Percentiles rank a stretch among this genome's conserved stretches.
phyloP scores from a whole-genome alignment of 2,329 filamentous ascomycete species.

The Plectosphaerella cucumerina region DNA sequence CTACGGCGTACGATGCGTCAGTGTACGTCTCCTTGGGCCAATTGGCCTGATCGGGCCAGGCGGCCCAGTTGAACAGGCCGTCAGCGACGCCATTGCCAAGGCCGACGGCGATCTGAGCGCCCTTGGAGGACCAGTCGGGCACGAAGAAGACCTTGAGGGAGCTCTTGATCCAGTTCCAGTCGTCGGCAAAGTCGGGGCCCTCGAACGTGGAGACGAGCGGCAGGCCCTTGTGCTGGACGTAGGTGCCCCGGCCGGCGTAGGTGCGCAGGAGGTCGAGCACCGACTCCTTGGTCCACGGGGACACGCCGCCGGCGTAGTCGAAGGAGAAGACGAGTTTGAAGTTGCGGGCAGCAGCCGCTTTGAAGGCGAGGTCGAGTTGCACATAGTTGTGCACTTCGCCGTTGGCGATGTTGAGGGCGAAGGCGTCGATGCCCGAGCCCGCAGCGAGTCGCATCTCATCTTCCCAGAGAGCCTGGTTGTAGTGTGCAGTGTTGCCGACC shows the following conservation, averaged over 20 bases:
- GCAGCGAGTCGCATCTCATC: constrained; percentile 42
- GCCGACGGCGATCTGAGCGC: constrained; percentile 17
- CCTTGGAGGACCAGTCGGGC: constrained; percentile 38
- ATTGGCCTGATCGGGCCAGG: constrained; percentile 26
- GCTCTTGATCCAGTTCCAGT: constrained; percentile 39
- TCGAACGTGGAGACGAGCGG: constrained; percentile 39
- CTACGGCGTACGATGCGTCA: constrained; percentile 14
- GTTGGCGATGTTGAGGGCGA: constrained; percentile 16
- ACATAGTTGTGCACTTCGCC: constrained; percentile 6
- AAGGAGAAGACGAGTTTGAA: constrained; percentile 27
- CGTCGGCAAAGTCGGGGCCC: constrained; percentile 31
- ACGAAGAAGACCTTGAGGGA: constrained; percentile 35
- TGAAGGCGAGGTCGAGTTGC: constrained; percentile 7
- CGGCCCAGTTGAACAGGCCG: constrained; percentile 31
- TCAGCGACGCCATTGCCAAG: constrained; percentile 18
- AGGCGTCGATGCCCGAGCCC: constrained; percentile 27
- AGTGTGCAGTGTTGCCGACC: constrained; percentile 10
- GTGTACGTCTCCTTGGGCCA: constrained; percentile 10
- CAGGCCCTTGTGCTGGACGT: constrained; percentile 17
- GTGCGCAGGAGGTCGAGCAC: constrained; percentile 7
- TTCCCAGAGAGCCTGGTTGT: constrained; percentile 37
- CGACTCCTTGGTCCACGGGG: not conserved
- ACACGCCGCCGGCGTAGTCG: constrained; percentile 20
- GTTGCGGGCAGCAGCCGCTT: constrained; percentile 14
- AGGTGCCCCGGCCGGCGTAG: constrained; percentile 5